Conservation (phyloP, 805 yeast species). For the Spathaspora arborariae region DNA sequence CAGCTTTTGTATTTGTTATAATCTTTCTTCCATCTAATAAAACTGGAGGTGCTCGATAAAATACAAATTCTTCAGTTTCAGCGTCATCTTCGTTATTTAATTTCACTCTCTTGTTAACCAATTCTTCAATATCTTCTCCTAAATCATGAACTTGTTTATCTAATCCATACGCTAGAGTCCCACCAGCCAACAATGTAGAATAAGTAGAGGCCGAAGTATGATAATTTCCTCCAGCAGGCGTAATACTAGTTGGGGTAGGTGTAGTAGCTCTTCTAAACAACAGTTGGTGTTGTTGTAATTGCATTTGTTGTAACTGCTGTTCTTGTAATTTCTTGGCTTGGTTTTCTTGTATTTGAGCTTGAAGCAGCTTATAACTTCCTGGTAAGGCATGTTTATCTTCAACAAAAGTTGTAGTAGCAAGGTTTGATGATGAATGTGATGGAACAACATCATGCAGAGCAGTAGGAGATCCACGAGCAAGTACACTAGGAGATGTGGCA, state of each 20-base stretch:
- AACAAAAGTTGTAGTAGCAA: not conserved
- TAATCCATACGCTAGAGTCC: conserved; percentile 32
- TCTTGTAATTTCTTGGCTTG: conserved; percentile 14
- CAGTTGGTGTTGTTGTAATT: conserved; percentile 15
- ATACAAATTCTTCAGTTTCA: conserved; percentile 33
- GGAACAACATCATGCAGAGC: not conserved
- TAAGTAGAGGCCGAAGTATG: conserved; percentile 32
- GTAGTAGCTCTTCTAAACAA: conserved; percentile 12
- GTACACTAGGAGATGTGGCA: conserved; percentile 12
- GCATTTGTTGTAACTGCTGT: conserved; percentile 16
- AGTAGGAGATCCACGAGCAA: conserved; percentile 11
- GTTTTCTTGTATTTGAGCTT: conserved; percentile 10
- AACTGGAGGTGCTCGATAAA: conserved; percentile 70
- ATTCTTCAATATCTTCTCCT: conserved; percentile 11
- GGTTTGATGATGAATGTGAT: not conserved
- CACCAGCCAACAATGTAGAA: conserved; percentile 36
- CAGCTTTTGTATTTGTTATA: conserved; percentile 17
- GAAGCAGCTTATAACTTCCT: conserved; percentile 10
- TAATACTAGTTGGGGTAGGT: conserved; percentile 10
- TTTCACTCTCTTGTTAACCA: conserved; percentile 22
- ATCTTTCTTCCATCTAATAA: conserved; percentile 22
- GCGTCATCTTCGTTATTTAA: conserved; percentile 11
- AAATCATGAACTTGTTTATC: conserved; percentile 12
- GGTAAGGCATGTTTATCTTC: conserved; percentile 9
- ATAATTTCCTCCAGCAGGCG: conserved; percentile 15